phyloP scores from a whole-genome alignment of 2,329 filamentous ascomycete species.

The Kalaharituber pfeilii region DNA sequence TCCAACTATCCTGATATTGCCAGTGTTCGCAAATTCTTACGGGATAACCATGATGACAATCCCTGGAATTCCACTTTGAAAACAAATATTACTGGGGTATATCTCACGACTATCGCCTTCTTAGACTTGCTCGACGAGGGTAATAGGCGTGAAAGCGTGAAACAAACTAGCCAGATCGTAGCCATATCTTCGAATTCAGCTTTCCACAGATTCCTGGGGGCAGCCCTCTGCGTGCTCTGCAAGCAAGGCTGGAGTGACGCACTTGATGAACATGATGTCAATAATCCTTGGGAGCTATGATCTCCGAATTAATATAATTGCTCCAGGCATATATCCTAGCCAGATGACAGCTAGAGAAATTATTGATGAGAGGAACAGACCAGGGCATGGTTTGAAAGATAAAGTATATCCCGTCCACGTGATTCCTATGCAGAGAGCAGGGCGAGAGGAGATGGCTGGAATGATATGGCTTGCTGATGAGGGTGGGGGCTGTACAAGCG shows the following conservation, averaged over 20 bases:
- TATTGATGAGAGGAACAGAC: slow-evolving; percentile 33
- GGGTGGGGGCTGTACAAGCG: slow-evolving; percentile 28
- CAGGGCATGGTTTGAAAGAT: neutral
- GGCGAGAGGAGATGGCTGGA: slow-evolving; percentile 51
- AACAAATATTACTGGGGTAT: slow-evolving; percentile 58
- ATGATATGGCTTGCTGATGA: slow-evolving; percentile 35
- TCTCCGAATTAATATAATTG: slow-evolving; percentile 33
- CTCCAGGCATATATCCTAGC: slow-evolving; percentile 42
- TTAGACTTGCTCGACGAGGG: slow-evolving; percentile 51
- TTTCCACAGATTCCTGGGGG: slow-evolving; percentile 54
- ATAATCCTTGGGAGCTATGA: slow-evolving; percentile 46
- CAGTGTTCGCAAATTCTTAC: slow-evolving; percentile 41
- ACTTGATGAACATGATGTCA: slow-evolving; percentile 54
- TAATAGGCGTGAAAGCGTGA: slow-evolving; percentile 43
- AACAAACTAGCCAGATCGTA: slow-evolving; percentile 42
- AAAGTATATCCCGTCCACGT: slow-evolving; percentile 37
- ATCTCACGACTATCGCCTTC: slow-evolving; percentile 58
- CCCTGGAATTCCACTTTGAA: slow-evolving; percentile 54
- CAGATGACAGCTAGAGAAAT: slow-evolving; percentile 44
- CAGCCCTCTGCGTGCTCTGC: slow-evolving; percentile 64
- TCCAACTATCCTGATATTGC: slow-evolving; percentile 31
- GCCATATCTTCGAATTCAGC: slow-evolving; percentile 59
- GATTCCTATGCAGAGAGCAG: slow-evolving; percentile 43
- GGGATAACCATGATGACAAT: slow-evolving; percentile 51
- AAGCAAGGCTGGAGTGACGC: slow-evolving; percentile 57